Percentiles rank a stretch among this genome's conserved stretches.
These are phyloP conservation scores for Fusarium newnesense DNA, from an alignment of 2,329 filamentous ascomycete species.

Conservation along the genomic window DNA sequence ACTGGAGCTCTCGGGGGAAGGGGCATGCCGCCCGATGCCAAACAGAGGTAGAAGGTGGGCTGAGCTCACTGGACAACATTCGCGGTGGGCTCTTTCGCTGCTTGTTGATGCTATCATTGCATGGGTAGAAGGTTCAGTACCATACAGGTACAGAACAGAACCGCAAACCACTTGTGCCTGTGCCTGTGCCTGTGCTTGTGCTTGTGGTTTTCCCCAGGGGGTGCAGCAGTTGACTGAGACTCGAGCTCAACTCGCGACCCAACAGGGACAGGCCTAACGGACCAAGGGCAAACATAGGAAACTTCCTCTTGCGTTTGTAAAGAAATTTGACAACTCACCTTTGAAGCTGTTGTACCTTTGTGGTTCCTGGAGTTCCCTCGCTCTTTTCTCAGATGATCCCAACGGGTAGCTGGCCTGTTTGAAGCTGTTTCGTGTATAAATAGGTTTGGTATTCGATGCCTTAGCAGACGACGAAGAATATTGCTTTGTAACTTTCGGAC, in stretches of 20 bases:
- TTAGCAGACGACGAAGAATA: not conserved
- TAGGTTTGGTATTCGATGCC: not conserved
- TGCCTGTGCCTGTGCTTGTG: not conserved
- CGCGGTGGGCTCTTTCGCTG: constrained; percentile 12
- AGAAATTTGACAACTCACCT: constrained; percentile 17
- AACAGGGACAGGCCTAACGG: constrained; percentile 41
- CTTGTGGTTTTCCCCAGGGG: not conserved
- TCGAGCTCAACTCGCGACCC: constrained; percentile 20
- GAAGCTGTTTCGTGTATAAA: not conserved
- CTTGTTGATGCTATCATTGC: constrained; percentile 27
- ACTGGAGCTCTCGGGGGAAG: constrained; percentile 44
- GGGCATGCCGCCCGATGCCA: constrained; percentile 30
- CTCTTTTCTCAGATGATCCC: constrained; percentile 12
- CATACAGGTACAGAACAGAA: constrained; percentile 9
- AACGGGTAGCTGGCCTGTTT: constrained; percentile 1
- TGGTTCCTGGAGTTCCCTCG: constrained; percentile 8
- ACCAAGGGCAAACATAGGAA: constrained; percentile 38
- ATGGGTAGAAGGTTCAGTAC: constrained; percentile 11
- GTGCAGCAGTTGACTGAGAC: constrained; percentile 17
- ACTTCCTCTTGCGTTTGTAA: constrained; percentile 23
- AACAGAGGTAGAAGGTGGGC: constrained; percentile 36
- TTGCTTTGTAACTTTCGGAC: not conserved
- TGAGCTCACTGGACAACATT: constrained; percentile 40
- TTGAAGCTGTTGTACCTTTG: constrained; percentile 13
- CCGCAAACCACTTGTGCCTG: not conserved